Percentiles rank a stretch among this genome's conserved stretches.
phyloP scores from a whole-genome alignment of 2,329 filamentous ascomycete genomes.

The Fusarium paranaense region DNA sequence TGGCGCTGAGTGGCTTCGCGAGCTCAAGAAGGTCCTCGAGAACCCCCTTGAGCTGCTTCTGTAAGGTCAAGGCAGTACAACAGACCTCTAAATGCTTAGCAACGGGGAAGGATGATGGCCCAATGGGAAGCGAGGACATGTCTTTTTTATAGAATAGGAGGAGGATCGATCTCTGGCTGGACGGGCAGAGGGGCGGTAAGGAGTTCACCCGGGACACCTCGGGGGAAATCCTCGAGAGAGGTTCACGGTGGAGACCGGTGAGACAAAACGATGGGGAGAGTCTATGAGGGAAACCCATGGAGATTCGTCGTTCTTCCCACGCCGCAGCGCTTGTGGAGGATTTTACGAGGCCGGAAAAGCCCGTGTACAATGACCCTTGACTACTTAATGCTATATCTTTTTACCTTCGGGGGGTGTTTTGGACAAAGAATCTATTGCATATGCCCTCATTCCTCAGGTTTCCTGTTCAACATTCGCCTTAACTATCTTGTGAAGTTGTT shows the following conservation, averaged over 20 bases:
- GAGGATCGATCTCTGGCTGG: slow-evolving; percentile 26
- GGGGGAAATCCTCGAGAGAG: slow-evolving; percentile 12
- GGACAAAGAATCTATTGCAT: slow-evolving; percentile 42
- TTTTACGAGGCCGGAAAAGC: slow-evolving; percentile 47
- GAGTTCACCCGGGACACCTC: slow-evolving; percentile 28
- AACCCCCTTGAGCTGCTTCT: slow-evolving; percentile 95
- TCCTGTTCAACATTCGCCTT: background rate
- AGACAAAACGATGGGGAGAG: slow-evolving; percentile 12
- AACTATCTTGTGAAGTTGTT: background rate
- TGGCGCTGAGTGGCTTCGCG: slow-evolving; percentile 95
- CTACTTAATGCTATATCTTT: slow-evolving; percentile 56
- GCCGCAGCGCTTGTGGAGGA: slow-evolving; percentile 32
- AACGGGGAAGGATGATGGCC: slow-evolving; percentile 7
- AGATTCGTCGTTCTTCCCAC: slow-evolving; percentile 19
- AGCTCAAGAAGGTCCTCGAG: slow-evolving; percentile 97
- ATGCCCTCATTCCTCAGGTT: slow-evolving; percentile 25
- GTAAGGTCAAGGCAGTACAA: slow-evolving; percentile 59
- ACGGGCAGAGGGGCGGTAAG: slow-evolving; percentile 16
- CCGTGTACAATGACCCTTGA: slow-evolving; percentile 58
- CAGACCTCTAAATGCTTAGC: slow-evolving; percentile 2
- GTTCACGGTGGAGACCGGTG: slow-evolving; percentile 17
- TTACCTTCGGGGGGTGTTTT: slow-evolving; percentile 41
- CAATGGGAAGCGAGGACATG: slow-evolving; percentile 29
- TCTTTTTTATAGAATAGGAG: slow-evolving; percentile 40
- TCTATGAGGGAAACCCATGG: slow-evolving; percentile 26